Base-by-base conservation (phyloP, 2,329 filamentous ascomycete species). In the Neofusicoccum sp. region DNA sequence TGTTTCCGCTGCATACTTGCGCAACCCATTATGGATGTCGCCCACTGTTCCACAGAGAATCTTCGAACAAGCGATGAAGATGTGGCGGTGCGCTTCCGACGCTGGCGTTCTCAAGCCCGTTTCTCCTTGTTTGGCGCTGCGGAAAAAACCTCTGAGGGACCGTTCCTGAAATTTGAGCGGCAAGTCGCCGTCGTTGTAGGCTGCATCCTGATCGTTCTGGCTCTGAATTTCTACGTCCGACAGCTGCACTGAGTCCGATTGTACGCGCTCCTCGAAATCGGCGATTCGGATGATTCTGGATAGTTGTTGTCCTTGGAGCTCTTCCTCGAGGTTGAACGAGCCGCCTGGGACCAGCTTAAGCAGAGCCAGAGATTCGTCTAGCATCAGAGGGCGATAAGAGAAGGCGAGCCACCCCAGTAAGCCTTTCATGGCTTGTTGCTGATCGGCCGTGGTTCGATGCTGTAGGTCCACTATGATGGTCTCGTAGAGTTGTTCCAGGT, bases 341-440 rank as follows among this genome's bases (percentile, higher is more conserved):
- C 63, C 48, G 14, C 67, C 59, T 1, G 53, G 43, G 6, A 63
- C 28, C 6, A 65, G 57, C 33, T 63, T 57, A 2, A 66, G 53
- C 8, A 68, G 24, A 5, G 57, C 45, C 1, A 61, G 61, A 4
- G 66, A 65, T 56, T 68, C 67, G 6, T 49, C 51, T 4, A 68
- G 56, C 26, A 59, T 68, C 2, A 68, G 58, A 1, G 63, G 60
- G 40, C 63, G 61, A 11, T 67, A 64, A 1, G 67, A 66, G 41
- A 64, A 68, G 3, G 67, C 63, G 1, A 68, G 49, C 67, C 66
- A 68, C 3, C 65, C 64, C 33, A 68, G 68, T 11, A 68, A 41
- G 6, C 54, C 61, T 57, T 64, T 67, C 30, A 68, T 30, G 4
- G 65, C 62, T 28, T 63, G 40, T 38, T 65, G 64, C 47, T 68